Conservation (phyloP, 257 asterid genomes). For the Nicotiana attenuata region DNA sequence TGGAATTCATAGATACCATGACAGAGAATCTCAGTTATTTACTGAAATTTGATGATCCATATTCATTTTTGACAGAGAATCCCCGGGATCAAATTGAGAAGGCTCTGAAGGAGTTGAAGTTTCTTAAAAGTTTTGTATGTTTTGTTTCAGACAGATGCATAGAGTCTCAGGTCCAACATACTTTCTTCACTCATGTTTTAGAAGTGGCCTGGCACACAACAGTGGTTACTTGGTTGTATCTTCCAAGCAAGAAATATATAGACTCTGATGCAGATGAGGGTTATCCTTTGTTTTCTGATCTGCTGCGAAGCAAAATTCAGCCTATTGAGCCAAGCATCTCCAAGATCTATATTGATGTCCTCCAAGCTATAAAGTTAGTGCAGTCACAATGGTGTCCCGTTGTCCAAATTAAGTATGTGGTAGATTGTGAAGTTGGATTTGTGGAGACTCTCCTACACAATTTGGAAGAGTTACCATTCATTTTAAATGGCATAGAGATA, state of each 20-base stretch:
- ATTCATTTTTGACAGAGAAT: too few relatives aligned
- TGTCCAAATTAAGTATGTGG: background rate
- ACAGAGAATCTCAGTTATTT: too few relatives aligned
- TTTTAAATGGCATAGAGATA: background rate
- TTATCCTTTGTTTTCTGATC: background rate
- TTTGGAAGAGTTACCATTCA: background rate
- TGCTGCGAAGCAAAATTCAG: background rate
- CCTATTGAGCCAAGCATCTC: background rate
- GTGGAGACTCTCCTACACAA: background rate
- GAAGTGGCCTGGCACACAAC: background rate
- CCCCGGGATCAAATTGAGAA: too few relatives aligned
- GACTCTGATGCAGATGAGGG: background rate
- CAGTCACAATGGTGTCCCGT: background rate
- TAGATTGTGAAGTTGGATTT: background rate
- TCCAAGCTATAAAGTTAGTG: background rate
- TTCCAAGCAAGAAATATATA: background rate
- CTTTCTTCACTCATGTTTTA: background rate
- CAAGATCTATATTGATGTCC: background rate
- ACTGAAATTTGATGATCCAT: too few relatives aligned
- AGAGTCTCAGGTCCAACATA: background rate
- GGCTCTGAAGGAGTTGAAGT: too few relatives aligned
- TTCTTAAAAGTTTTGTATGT: too few relatives aligned
- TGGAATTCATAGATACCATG: too few relatives aligned
- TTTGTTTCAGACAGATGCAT: background rate
- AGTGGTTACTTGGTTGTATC: background rate